Conservation (phyloP, 129 eudicot species). For the Flaveria linearis region DNA sequence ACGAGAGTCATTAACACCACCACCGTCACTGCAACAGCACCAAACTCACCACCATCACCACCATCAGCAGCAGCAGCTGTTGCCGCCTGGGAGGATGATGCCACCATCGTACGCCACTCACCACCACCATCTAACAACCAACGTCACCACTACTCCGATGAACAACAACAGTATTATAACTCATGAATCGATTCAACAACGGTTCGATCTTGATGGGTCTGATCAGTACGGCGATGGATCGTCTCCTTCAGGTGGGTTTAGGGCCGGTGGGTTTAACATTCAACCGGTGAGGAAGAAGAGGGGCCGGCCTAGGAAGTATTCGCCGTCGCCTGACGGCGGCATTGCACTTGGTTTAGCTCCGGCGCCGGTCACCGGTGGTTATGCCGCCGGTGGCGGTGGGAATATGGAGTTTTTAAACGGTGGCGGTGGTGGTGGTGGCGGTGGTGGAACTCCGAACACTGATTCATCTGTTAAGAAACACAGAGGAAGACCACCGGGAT, state of each 20-base stretch:
- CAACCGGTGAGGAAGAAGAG: constrained; percentile 75
- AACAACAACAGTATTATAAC: constrained; percentile 24
- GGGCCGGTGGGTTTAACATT: constrained; percentile 48
- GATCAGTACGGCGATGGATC: constrained; percentile 49
- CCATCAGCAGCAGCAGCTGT: background rate
- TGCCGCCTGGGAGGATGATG: constrained; percentile 37
- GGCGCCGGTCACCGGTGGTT: constrained; percentile 31
- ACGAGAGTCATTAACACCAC: constrained; percentile 41
- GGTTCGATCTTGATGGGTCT: constrained; percentile 49
- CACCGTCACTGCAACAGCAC: constrained; percentile 42
- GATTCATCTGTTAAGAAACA: constrained; percentile 49
- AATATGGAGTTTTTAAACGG: constrained; percentile 36
- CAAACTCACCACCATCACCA: constrained; percentile 30
- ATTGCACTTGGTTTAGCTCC: constrained; percentile 70
- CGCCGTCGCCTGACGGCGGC: constrained; percentile 68
- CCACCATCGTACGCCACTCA: constrained; percentile 30
- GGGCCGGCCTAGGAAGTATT: constrained; percentile 84
- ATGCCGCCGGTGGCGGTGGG: constrained; percentile 37
- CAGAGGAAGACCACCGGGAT: constrained; percentile 85
- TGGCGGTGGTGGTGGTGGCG: constrained; percentile 20
- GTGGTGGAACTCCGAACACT: constrained; percentile 34
- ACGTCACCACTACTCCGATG: constrained; percentile 24
- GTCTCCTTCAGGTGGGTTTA: constrained; percentile 41
- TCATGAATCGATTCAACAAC: constrained; percentile 24
- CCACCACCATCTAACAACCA: constrained; percentile 36